Base-by-base conservation (phyloP, 306 rosid species). In the Vigna reflexopilosa region DNA sequence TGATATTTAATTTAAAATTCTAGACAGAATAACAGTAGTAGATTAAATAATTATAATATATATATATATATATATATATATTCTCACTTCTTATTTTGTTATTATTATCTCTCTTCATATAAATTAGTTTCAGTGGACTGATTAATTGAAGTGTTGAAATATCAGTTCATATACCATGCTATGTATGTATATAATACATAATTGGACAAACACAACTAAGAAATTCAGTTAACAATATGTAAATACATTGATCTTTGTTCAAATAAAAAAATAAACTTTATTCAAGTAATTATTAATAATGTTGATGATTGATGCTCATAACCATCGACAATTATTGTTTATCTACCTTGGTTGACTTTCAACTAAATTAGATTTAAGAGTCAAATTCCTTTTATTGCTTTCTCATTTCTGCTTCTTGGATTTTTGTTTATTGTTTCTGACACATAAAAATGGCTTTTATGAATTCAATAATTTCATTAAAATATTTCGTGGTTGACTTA, bases 331-430 rank as follows among this genome's bases (percentile, higher is more conserved):
- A 56, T 82, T 55, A 70, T 68, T 77, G 54, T 70, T 56, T 79
- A 83, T 49, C 72, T 28, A 50, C 80, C 54, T 58, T 50, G 49
- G 77, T 72, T 76, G 77, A 68, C 82, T 72, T 84, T 78, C 4
- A 51, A 17, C 48, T 80, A 20, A 48, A 47, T 9, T 81, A 36
- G 15, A 59, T 75, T 50, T 16, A 50, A 10, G 69, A 70, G 50
- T 63, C 72, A 68, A 48, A 19, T 71, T 26, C 13, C n/a, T 76
- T 44, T 51, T 8, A 70, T 61, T 74, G 71, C 51, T 76, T 82
- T 70, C 85, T 11, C 73, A 69, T 5, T 34, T 4, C 73, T 12
- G 3, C 17, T 76, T 40, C 1, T 75, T 38, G 15, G 47, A 9
- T 44, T 30, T 24, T 36, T 47, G 49, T 65, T 55, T 65, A 32